Evolutionary conservation across 148 eudicot genomes (phyloP).

Genomic region (Arbutus unedo): DNA sequence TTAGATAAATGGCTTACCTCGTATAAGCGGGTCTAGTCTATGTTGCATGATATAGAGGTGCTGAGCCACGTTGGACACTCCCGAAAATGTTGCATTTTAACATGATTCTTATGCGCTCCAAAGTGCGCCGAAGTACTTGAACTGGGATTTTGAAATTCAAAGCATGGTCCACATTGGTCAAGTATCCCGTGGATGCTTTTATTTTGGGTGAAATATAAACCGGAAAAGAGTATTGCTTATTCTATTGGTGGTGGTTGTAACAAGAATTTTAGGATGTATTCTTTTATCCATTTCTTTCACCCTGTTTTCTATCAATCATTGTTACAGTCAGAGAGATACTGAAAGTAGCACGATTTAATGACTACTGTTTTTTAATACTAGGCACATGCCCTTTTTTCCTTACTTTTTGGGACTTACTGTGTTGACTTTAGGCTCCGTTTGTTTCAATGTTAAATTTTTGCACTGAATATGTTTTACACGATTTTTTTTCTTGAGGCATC

Average conservation of each 20-base stretch:
- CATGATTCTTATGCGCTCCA: constrained; percentile 3
- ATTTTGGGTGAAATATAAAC: not conserved
- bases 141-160: not conserved
- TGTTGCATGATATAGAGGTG: not conserved
- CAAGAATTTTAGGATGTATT: not conserved
- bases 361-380: not conserved
- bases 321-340: not conserved
- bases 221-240: not conserved
- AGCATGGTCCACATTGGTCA: not conserved
- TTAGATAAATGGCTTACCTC: not conserved
- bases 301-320: not conserved
- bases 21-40: not conserved
- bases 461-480: no score
- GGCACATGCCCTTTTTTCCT: not conserved
- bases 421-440: not conserved
- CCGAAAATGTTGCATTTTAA: not conserved
- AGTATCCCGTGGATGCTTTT: not conserved
- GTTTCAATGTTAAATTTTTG: no score
- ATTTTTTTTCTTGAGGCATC: no score
- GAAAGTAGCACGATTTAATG: not conserved
- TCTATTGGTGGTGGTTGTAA: not conserved
- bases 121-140: not conserved
- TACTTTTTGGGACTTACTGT: not conserved
- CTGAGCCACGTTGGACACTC: not conserved
- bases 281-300: not conserved